Evolutionary conservation across 192 early-diverging fungal genomes (phyloP), one percentile per base, ranked within the genome.

Genomic region (Pilobolus umbonatus): DNA sequence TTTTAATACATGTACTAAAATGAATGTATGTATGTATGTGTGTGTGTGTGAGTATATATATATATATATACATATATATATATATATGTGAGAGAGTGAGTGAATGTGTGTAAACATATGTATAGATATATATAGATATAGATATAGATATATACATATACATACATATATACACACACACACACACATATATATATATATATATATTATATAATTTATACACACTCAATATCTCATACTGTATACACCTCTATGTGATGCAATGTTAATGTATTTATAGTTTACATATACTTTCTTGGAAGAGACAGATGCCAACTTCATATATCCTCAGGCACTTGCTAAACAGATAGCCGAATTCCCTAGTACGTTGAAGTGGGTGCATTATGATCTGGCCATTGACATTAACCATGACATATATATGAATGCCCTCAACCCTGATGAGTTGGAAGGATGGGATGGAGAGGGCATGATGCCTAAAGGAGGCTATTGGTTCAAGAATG

Each of bases 381-480:
- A 47, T 4, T 48, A 44, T 42, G 69, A 71, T 53, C 51, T 71
- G 22, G 45, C 39, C 2, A 59, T 63, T 31, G 69, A 58, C 19
- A 60, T 71, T 43, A 71, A 71, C 25, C 69, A 71, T 28, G 69
- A 71, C 42, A 46, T 34, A 5, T 71, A 71, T 28, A n/a, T 71
- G 35, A 45, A 31, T 24, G 51, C 24, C 15, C 42, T 60, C 0
- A 44, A 65, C 28, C 36, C 30, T 21, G 56, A 65, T 10, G 29
- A 52, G 14, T 61, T 57, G 15, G 30, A 58, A 24, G 67, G 67
- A 2, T 69, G 67, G 67, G 64, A 69, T 48, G 61, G 67, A 9
- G 60, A 49, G 9, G 55, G 56, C 14, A 57, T 59, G 26, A 56
- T 61, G 21, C 32, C 32, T 46, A 49, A 49, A 43, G 67, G 67